A percentile compares a stretch with the other conserved stretches of the same genome.
Evolutionary conservation across 192 early-diverging fungal species (phyloP).

Genomic region (Coemansia sp.): DNA sequence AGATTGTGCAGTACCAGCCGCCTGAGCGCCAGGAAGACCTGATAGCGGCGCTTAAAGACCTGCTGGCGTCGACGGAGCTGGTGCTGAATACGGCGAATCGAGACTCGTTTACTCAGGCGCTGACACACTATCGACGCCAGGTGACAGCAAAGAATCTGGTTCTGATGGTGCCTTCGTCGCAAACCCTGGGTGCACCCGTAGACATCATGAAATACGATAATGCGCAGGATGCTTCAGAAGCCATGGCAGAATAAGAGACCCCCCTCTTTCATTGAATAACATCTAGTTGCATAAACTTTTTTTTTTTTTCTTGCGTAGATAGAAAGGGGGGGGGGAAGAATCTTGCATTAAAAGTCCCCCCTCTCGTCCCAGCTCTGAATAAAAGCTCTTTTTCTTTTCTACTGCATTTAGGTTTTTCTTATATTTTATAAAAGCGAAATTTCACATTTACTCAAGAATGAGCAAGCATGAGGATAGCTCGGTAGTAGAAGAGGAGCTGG

Average conservation of each 20-base stretch:
- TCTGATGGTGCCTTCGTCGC: conserved; percentile 51
- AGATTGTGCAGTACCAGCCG: conserved; percentile 52
- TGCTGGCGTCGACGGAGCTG: conserved; percentile 40
- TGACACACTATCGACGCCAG: conserved; percentile 44
- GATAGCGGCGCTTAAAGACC: conserved; percentile 38
- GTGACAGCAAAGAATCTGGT: conserved; percentile 46
- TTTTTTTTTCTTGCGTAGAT: background rate
- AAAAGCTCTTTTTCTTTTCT: conserved; percentile 1
- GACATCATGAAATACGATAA: conserved; percentile 24
- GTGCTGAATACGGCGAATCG: conserved; percentile 32
- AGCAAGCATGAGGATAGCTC: conserved; percentile 28
- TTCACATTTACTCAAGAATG: conserved; percentile 16
- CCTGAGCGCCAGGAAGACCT: conserved; percentile 42
- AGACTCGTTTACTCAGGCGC: conserved; percentile 44
- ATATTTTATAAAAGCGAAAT: background rate
- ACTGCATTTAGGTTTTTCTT: conserved; percentile 11
- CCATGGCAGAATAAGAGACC: conserved; percentile 43
- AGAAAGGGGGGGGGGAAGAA: background rate
- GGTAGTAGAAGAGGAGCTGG: conserved; percentile 75
- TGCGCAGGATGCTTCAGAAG: conserved; percentile 12
- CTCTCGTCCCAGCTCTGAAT: too few relatives aligned
- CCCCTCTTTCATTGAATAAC: too few relatives aligned
- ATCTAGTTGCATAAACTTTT: background rate
- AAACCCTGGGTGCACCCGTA: conserved; percentile 46
- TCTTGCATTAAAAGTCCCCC: background rate